phyloP scores from a whole-genome alignment of 2,329 filamentous ascomycete genomes.

The Grosmannia clavigera region DNA sequence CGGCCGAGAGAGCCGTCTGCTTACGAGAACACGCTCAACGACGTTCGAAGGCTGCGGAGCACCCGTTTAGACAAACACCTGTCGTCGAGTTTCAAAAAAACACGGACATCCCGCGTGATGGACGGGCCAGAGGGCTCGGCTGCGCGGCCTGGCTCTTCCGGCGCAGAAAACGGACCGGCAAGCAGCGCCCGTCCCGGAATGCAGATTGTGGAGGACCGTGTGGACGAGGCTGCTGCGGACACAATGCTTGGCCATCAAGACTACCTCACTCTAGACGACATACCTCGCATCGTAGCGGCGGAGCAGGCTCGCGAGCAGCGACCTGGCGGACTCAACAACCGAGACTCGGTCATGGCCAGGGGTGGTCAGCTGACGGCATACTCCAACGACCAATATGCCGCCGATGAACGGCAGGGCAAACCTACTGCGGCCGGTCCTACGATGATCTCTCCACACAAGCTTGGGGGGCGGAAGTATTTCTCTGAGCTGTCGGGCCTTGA shows the following conservation, averaged over 20 bases:
- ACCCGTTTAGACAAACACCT: constrained; percentile 90
- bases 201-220: constrained; percentile 69
- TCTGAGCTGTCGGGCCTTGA: constrained; percentile 90
- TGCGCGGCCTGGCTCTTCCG: constrained; percentile 59
- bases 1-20: constrained; percentile 59
- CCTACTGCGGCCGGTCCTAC: neutral
- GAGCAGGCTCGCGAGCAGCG: constrained; percentile 89
- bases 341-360: constrained; percentile 18
- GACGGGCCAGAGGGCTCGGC: constrained; percentile 65
- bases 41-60: constrained; percentile 82
- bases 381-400: neutral
- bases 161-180: constrained; percentile 40
- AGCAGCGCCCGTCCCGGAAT: constrained; percentile 19
- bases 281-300: constrained; percentile 87
- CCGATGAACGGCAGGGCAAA: neutral
- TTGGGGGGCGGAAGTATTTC: constrained; percentile 67
- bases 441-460: constrained; percentile 2
- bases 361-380: neutral
- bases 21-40: constrained; percentile 91
- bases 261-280: constrained; percentile 87
- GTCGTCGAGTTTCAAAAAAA: constrained; percentile 83
- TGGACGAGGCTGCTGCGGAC: constrained; percentile 59
- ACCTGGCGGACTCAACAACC: constrained; percentile 62
- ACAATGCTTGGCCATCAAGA: constrained; percentile 84
- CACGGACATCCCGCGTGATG: constrained; percentile 82